phyloP scores from a whole-genome alignment of 805 yeast genomes.

The Saccharomycopsis fermentans region DNA sequence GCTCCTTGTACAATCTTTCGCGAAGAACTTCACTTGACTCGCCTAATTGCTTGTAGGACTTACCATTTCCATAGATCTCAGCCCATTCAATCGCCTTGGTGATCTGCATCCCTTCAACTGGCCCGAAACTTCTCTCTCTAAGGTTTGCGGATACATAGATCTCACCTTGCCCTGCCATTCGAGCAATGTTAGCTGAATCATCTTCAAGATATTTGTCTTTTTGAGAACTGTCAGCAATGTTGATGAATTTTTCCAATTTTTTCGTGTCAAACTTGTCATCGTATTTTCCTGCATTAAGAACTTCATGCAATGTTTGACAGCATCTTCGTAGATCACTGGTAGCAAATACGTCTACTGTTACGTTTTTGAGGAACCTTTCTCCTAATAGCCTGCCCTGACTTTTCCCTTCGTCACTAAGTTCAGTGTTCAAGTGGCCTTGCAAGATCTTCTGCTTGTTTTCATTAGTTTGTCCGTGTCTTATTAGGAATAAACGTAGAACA shows the following conservation, averaged over 20 bases:
- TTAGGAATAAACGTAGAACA: constrained; percentile 43
- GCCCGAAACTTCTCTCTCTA: constrained; percentile 74
- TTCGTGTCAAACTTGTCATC: constrained; percentile 2
- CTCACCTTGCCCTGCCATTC: neutral
- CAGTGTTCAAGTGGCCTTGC: constrained; percentile 66
- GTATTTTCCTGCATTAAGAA: constrained; percentile 23
- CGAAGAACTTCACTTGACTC: constrained; percentile 42
- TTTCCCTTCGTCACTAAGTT: constrained; percentile 50
- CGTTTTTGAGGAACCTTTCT: constrained; percentile 24
- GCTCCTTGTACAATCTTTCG: constrained; percentile 37
- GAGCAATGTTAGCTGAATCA: neutral
- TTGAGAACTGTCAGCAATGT: neutral
- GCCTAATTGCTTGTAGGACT: constrained; percentile 51
- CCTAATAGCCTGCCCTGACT: constrained; percentile 54
- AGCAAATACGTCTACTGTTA: constrained; percentile 27
- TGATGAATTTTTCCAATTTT: neutral
- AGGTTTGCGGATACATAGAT: constrained; percentile 30
- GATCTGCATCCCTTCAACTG: constrained; percentile 64
- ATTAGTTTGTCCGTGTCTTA: constrained; percentile 81
- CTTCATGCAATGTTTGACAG: constrained; percentile 41
- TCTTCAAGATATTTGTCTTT: neutral
- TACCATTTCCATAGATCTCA: constrained; percentile 40
- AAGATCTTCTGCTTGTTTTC: constrained; percentile 57
- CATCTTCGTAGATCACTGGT: constrained; percentile 44
- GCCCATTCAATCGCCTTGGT: constrained; percentile 48